Conservation (phyloP, 2,329 filamentous ascomycete species). For the Aphanocladium album region DNA sequence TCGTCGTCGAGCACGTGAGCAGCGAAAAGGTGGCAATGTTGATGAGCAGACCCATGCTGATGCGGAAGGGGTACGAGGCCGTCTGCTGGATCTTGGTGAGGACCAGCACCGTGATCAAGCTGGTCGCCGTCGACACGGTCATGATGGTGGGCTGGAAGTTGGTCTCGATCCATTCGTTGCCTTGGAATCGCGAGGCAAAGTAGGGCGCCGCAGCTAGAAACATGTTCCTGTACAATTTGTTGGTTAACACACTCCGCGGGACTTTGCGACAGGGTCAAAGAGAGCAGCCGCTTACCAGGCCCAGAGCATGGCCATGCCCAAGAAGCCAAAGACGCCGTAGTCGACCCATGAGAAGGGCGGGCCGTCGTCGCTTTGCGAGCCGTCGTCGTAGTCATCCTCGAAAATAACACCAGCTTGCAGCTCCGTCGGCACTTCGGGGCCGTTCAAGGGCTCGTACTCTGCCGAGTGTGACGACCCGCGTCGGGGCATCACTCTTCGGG, state of each 20-base stretch:
- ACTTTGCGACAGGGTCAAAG: too few species aligned
- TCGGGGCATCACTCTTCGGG: slow-evolving; percentile 7
- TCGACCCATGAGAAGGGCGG: slow-evolving; percentile 75
- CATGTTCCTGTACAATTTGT: slow-evolving; percentile 72
- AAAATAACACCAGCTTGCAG: slow-evolving; percentile 15
- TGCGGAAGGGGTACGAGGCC: slow-evolving; percentile 84
- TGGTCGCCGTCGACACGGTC: slow-evolving; percentile 79
- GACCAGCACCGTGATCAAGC: slow-evolving; percentile 68
- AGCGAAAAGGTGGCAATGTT: slow-evolving; percentile 73
- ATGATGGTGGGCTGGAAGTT: slow-evolving; percentile 90
- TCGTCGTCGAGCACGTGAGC: slow-evolving; percentile 72
- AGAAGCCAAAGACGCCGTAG: slow-evolving; percentile 76
- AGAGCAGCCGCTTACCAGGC: slow-evolving; percentile 63
- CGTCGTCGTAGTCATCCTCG: slow-evolving; percentile 31
- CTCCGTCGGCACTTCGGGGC: slow-evolving; percentile 7
- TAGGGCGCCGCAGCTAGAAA: slow-evolving; percentile 93
- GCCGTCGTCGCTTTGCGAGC: background rate
- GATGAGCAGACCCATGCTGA: slow-evolving; percentile 69
- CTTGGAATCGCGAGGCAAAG: slow-evolving; percentile 76
- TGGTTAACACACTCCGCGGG: too few species aligned
- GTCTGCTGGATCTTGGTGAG: slow-evolving; percentile 75
- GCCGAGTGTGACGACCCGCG: slow-evolving; percentile 12
- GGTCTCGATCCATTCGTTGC: slow-evolving; percentile 63
- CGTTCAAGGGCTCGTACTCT: slow-evolving; percentile 12
- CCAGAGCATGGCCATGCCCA: slow-evolving; percentile 95